Evolutionary conservation across 805 yeast species (phyloP).

Genomic region (Pichia pseudocactophila): DNA sequence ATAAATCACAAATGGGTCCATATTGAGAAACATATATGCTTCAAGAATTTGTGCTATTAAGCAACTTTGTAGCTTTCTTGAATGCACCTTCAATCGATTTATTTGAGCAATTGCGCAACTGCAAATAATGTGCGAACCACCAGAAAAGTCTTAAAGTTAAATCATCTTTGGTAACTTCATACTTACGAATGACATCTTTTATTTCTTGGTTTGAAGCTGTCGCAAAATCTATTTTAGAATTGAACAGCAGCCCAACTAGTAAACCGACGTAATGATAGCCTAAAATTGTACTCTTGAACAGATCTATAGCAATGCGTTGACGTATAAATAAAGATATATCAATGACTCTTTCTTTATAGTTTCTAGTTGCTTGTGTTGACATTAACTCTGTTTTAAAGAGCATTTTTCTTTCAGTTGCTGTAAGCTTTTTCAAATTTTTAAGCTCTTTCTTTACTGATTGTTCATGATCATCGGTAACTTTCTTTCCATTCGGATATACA

Average conservation of each 20-base stretch:
- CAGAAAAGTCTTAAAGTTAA: not conserved
- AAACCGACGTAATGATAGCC: conserved; percentile 4
- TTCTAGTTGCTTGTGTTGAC: not conserved
- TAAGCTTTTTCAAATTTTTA: conserved; percentile 1
- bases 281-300: conserved; percentile 10
- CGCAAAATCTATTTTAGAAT: conserved; percentile 2
- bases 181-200: not conserved
- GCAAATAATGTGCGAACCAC: conserved; percentile 1
- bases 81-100: too few relatives aligned
- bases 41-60: not conserved
- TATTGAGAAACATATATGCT: too few relatives aligned
- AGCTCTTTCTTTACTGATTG: not conserved
- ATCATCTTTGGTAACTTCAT: not conserved
- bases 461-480: conserved; percentile 1
- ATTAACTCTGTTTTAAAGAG: conserved; percentile 4
- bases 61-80: too few relatives aligned
- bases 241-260: conserved; percentile 5
- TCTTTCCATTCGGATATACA: conserved; percentile 12
- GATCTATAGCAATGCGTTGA: conserved; percentile 5
- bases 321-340: conserved; percentile 1
- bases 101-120: too few relatives aligned
- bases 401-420: conserved; percentile 5
- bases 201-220: conserved; percentile 3
- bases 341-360: not conserved
- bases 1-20: too few relatives aligned